A percentile compares a stretch with the other conserved stretches of the same genome.
These are phyloP conservation scores for Sapria himalayana DNA, from an alignment of 345 rosid species.

Conservation along the genomic window DNA sequence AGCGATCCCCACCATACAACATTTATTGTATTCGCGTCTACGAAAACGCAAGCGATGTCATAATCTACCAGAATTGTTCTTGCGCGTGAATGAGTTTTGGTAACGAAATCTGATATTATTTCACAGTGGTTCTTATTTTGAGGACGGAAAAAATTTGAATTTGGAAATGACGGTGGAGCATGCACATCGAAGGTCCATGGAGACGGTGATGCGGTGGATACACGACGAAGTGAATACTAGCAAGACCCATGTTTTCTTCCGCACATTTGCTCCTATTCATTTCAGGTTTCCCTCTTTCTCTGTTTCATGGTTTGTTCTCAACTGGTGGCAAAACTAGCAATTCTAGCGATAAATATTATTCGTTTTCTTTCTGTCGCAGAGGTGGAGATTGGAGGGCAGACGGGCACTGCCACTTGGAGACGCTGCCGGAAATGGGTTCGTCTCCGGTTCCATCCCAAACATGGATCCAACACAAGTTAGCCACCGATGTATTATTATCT, in stretches of 20 bases:
- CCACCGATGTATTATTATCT: constrained; percentile 10
- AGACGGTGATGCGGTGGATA: constrained; percentile 60
- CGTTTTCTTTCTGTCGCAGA: too few relatives aligned
- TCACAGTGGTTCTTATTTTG: constrained; percentile 74
- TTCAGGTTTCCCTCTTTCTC: constrained; percentile 85
- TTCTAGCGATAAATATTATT: too few relatives aligned
- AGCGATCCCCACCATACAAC: too few relatives aligned
- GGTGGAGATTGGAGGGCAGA: constrained; percentile 25
- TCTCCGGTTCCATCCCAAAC: constrained; percentile 19
- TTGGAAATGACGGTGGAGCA: constrained; percentile 34
- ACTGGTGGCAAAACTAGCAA: too few relatives aligned
- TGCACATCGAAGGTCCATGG: constrained; percentile 42
- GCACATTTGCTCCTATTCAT: constrained; percentile 84
- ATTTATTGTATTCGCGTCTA: too few relatives aligned
- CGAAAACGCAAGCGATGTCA: too few relatives aligned
- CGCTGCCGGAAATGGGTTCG: constrained; percentile 17
- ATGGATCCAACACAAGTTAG: constrained; percentile 15
- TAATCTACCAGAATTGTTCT: too few relatives aligned
- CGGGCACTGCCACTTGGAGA: constrained; percentile 24
- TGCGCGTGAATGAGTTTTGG: too few relatives aligned
- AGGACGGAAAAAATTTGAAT: constrained; percentile 47
- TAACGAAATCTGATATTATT: constrained; percentile 2
- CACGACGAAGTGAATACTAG: constrained; percentile 31
- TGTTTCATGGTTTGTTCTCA: too few relatives aligned
- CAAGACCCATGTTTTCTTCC: constrained; percentile 70